These are phyloP conservation scores for Trapa bicornis DNA, from an alignment of 345 rosid species.

Conservation along the genomic window DNA sequence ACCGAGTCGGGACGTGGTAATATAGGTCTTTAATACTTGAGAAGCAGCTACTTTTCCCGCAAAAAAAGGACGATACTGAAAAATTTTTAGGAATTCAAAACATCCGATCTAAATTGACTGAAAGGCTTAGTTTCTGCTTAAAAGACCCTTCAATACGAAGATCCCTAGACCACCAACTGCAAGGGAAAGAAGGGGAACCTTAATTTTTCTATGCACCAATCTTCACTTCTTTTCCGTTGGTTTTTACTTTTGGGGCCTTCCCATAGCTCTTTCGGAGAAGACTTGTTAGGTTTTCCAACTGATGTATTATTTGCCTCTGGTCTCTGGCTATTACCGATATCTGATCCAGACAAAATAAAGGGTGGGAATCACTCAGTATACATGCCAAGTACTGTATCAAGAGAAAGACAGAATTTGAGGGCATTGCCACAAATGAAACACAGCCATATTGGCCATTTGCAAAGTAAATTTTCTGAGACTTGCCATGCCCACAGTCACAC, in stretches of 20 bases:
- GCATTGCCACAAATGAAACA: neutral
- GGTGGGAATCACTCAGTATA: constrained; percentile 9
- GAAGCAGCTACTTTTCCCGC: neutral
- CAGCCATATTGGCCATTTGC: neutral
- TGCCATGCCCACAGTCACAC: neutral
- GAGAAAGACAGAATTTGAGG: too few relatives aligned
- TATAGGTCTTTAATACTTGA: neutral
- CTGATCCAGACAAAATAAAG: constrained; percentile 24
- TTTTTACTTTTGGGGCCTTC: constrained; percentile 22
- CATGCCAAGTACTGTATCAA: neutral
- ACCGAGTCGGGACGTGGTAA: neutral
- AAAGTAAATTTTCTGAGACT: neutral
- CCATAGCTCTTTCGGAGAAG: constrained; percentile 39
- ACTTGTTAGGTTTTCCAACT: constrained; percentile 49
- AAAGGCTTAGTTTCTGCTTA: constrained; percentile 19
- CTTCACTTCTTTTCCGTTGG: constrained; percentile 18
- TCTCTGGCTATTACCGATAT: constrained; percentile 46
- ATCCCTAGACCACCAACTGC: constrained; percentile 61
- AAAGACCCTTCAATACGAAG: constrained; percentile 33
- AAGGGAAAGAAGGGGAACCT: constrained; percentile 42
- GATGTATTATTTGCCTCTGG: constrained; percentile 72
- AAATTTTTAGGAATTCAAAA: neutral
- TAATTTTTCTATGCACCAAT: constrained; percentile 24
- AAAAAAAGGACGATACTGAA: neutral
- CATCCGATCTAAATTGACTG: neutral